Evolutionary conservation across 192 early-diverging fungal species (phyloP).

Genomic region (Rhizophagus clarus): DNA sequence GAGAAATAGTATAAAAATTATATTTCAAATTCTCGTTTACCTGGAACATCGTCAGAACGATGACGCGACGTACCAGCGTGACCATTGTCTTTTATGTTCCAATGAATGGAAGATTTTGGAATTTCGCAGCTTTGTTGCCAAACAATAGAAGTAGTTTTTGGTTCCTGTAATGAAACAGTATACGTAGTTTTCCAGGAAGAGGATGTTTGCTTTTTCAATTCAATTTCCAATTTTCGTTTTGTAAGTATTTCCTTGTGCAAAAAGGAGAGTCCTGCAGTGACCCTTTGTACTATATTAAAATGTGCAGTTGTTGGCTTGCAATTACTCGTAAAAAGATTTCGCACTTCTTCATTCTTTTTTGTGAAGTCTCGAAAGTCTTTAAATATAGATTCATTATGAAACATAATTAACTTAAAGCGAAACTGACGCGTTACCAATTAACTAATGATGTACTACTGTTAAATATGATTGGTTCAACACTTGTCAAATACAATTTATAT

Average conservation of each 20-base stretch:
- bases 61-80: background rate
- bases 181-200: too few species aligned
- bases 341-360: slow-evolving; percentile 2
- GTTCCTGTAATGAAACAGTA: too few species aligned
- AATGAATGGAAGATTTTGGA: background rate
- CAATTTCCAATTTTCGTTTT: background rate
- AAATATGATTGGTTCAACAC: too few species aligned
- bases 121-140: background rate
- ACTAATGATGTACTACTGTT: too few species aligned
- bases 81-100: background rate
- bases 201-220: background rate
- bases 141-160: background rate
- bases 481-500: too few species aligned
- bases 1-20: background rate
- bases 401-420: background rate
- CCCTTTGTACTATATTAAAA: slow-evolving; percentile 21
- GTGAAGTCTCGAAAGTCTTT: background rate
- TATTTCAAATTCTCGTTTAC: background rate
- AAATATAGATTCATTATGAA: background rate
- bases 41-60: background rate
- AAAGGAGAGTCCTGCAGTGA: slow-evolving; percentile 5
- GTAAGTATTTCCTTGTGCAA: background rate
- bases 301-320: slow-evolving; percentile 17
- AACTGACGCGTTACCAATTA: too few species aligned
- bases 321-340: background rate